Evolutionary conservation across 768 basidiomycete species (phyloP).

Genomic region (Hygrophorus pudorinus): DNA sequence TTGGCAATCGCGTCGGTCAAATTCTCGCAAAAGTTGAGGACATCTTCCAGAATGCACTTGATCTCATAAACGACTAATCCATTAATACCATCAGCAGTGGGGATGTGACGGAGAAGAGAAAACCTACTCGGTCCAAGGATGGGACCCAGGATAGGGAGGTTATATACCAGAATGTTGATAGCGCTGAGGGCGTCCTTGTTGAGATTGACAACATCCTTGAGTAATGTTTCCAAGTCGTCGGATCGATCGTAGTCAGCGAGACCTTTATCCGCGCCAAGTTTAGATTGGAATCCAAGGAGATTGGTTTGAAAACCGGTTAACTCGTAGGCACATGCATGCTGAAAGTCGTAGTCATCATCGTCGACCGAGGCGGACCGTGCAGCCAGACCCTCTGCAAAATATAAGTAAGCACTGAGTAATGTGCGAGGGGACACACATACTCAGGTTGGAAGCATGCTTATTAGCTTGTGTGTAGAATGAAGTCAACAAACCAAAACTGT

Average conservation of each 20-base stretch:
- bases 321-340: slow-evolving; percentile 25
- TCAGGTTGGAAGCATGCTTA: no score
- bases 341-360: slow-evolving; percentile 23
- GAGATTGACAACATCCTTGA: slow-evolving; percentile 40
- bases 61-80: slow-evolving; percentile 43
- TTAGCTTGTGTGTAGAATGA: no score
- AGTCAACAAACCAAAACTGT: no score
- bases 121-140: slow-evolving; percentile 46
- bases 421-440: no score
- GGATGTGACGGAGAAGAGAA: neutral
- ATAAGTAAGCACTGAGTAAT: no score
- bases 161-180: slow-evolving; percentile 22
- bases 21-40: slow-evolving; percentile 40
- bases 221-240: slow-evolving; percentile 32
- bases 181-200: slow-evolving; percentile 35
- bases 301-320: slow-evolving; percentile 26
- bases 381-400: slow-evolving; percentile 22
- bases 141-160: slow-evolving; percentile 38
- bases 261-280: slow-evolving; percentile 36
- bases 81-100: neutral
- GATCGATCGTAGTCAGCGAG: slow-evolving; percentile 38
- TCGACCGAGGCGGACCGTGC: slow-evolving; percentile 19
- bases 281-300: slow-evolving; percentile 20
- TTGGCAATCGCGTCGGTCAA: slow-evolving; percentile 38
- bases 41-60: slow-evolving; percentile 48